Base-by-base conservation (phyloP, 176 grass and related monocot genomes). In the Aechmea fasciata region DNA sequence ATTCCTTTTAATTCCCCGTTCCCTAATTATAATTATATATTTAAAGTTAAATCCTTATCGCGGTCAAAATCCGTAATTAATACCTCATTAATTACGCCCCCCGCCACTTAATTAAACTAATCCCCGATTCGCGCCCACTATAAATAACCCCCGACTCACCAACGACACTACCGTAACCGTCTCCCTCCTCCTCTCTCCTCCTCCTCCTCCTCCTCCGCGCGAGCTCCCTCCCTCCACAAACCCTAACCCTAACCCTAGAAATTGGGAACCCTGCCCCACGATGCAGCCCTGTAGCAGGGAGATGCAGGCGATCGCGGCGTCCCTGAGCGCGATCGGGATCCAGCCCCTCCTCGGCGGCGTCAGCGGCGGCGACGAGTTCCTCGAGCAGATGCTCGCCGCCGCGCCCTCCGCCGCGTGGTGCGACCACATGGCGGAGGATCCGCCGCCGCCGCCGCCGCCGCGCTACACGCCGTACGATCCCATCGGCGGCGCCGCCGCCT, bases 331-430 rank as follows among this genome's bases (percentile, higher is more conserved):
- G 66, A 57, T 77, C 66, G 51, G 52, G 1, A 65, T 77, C 50
- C 52, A 57, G 9, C 52, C 68, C 3, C 65, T 77, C 51, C 75
- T 54, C 11, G 77, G 55, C 2, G 74, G 49, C 0, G 73, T 47
- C 54, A 68, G 49, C 9, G n/a, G 74, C 29, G 83, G 87, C 51
- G 89, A 93, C 47, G 94, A 99, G 76, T 99, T 99, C 86, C 84
- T 99, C 13, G 84, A 99, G 79, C 89, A 99, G 82, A 90, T 99
- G 89, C 74, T 99, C 52, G 90, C 84, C 66, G 72, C 77, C 64
- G 77, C 92, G 15, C 94, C 86, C 62, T 68, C 77, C 12, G 66
- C 77, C 12, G 66, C 82, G 20, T 99, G 94, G 94, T 52, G 82
- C 12, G 89, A 99, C 57, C 79, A 90, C 68, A 79, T 69, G 72